These are phyloP conservation scores for Xylaria sp. DNA, from an alignment of 2,329 filamentous ascomycete genomes.

Conservation along the genomic window DNA sequence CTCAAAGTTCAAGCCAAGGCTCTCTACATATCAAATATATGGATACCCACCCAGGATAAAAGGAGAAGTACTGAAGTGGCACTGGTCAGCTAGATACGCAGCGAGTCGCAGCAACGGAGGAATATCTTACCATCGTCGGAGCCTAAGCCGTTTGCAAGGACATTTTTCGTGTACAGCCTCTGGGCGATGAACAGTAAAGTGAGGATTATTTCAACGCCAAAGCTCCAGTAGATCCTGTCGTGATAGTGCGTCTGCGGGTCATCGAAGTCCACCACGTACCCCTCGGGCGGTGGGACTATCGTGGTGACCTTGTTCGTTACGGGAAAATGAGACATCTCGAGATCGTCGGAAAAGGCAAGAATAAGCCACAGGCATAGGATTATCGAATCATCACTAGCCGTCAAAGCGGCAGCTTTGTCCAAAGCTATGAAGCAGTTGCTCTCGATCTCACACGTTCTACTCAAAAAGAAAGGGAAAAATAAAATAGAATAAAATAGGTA, in stretches of 20 bases:
- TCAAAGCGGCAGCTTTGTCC: not conserved
- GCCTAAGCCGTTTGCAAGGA: slow-evolving; percentile 1
- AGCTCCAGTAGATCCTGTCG: slow-evolving; percentile 2
- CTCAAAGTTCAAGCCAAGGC: not conserved
- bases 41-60: not conserved
- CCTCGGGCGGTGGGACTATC: slow-evolving; percentile 7
- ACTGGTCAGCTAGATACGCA: not conserved
- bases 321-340: not conserved
- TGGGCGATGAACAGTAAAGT: slow-evolving; percentile 4
- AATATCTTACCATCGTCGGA: slow-evolving; percentile 11
- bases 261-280: slow-evolving; percentile 13
- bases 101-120: not conserved
- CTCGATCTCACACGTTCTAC: not conserved
- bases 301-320: not conserved
- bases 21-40: not conserved
- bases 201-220: not conserved
- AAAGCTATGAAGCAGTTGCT: not conserved
- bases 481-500: no score
- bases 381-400: not conserved
- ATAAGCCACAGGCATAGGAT: no score
- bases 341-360: not conserved
- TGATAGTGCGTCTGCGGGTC: slow-evolving; percentile 1
- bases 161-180: slow-evolving; percentile 7
- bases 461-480: no score
- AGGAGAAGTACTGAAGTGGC: not conserved